Evolutionary conservation across 106 monocot genomes (phyloP), one percentile per base, ranked within the genome.

Genomic region (Dendrobium huoshanense): DNA sequence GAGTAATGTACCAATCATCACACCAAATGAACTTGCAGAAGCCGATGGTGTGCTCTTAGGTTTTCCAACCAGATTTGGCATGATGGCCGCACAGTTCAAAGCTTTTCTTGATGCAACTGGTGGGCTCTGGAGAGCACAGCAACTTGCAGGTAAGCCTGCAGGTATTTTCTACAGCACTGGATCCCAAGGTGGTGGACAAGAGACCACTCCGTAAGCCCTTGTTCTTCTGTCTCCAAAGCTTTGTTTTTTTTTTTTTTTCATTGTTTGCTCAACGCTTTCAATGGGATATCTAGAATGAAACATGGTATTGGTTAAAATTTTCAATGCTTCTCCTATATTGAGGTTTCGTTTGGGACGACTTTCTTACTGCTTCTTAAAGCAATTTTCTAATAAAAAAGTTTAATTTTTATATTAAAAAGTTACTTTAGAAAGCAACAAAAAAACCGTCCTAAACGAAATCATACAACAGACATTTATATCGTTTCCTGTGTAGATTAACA

Each of bases 401-500:
- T 27, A 27, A 27, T 27, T 27, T 27, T 27, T 27, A 27, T 27
- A 27, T 0, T 27, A 31, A 1, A 31, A 31, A 31, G 1, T 1
- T 31, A 1, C 1, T 31, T 31, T 31, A 31, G 31, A 31, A 31
- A 31, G 31, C 0, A 31, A 1, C 31, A 31, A 31, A 31, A 31
- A 31, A 31, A 1, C 1, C 31, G 1, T 1, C 31, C 31, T 0
- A 31, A 31, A 31, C 31, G 31, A 31, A 31, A 1, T 45, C 45
- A 45, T 7, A 45, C 45, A 45, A 0, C 7, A 45, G 45, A 45
- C 45, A 45, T 45, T 45, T 25, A 33, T 70, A 11, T 16, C 5
- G 31, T 73, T 17, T 2, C 27, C 0, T 40, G 61, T 43, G 33
- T 75, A 92, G 92, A 41, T 86, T 92, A 80, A 92, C 92, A 74